Evolutionary conservation across 2,329 filamentous ascomycete species (phyloP), one percentile per base, ranked within the genome.

Genomic region (Akanthomyces muscarius): DNA sequence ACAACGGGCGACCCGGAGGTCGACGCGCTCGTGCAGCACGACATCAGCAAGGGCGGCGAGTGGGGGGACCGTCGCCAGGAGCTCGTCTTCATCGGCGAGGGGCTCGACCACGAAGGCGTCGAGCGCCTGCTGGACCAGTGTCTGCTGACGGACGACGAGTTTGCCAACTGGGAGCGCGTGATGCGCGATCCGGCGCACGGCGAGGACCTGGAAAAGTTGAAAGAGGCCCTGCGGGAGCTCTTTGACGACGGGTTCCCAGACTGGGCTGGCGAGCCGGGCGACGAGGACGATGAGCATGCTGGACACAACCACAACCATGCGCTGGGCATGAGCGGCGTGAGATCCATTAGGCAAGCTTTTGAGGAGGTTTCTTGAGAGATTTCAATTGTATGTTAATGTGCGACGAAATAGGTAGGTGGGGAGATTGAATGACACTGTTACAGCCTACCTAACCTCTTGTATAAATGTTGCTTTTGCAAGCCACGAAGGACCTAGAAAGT

Each of bases 61-160:
- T 91, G 87, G 86, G 88, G 87, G 0, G 89, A 91, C 67, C 79
- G 88, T 1, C 78, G 88, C 2, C 88, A 91, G 70, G 89, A 91
- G 71, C 71, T 91, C 7, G 89, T 91, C 3, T 89, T 91, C 65
- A 91, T 92, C 63, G 89, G 89, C 0, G 87, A 90, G 72, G 79
- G 80, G 5, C 77, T 91, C 16, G 79, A 89, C 56, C 69, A 78
- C 1, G 69, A 71, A 5, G 79, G 76, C 0, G 75, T 91, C 18
- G 82, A 80, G 28, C 73, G 72, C 5, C 71, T 81, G 41, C 71
- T 91, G 4, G 85, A 91, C 68, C 73, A 71, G 2, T 90, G 88
- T 68, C 71, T 91, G 28, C 71, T 91, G 3, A 80, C 80, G n/a
- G 83, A 88, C 25, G 71, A 71, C 0, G 89, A 91, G 72, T 83